Conservation (phyloP, 2,329 filamentous ascomycete species). For the Phialocephala subalpina region DNA sequence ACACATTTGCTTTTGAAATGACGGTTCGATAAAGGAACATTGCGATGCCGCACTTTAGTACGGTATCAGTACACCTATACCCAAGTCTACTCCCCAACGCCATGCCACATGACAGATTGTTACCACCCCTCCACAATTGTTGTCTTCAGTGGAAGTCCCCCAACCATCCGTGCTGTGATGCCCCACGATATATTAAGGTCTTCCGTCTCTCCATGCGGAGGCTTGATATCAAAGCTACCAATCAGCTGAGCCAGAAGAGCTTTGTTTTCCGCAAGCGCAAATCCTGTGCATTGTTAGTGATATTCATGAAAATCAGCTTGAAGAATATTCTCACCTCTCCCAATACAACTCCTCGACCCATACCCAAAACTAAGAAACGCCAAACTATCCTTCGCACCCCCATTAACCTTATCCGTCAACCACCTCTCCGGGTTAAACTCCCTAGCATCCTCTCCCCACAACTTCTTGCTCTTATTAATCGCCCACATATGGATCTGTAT, state of each 20-base stretch:
- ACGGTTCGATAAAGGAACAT: no score
- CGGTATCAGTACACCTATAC: no score
- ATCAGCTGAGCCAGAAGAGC: slow-evolving; percentile 79
- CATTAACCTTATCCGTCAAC: slow-evolving; percentile 63
- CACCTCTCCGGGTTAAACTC: slow-evolving; percentile 82
- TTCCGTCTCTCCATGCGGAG: slow-evolving; percentile 55
- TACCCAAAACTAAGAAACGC: slow-evolving; percentile 83
- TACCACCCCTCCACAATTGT: slow-evolving; percentile 71
- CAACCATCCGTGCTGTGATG: slow-evolving; percentile 72
- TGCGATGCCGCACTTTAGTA: no score
- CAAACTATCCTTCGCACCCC: slow-evolving; percentile 78
- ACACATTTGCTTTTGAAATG: no score
- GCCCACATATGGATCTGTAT: slow-evolving; percentile 68
- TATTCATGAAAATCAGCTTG: background rate
- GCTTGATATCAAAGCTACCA: slow-evolving; percentile 72
- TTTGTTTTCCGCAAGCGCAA: slow-evolving; percentile 84
- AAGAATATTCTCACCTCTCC: slow-evolving; percentile 54
- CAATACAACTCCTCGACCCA: slow-evolving; percentile 84
- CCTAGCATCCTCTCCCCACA: slow-evolving; percentile 80
- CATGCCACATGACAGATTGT: background rate
- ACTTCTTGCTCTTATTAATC: slow-evolving; percentile 43
- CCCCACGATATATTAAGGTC: slow-evolving; percentile 71
- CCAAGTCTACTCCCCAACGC: background rate
- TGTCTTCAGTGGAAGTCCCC: slow-evolving; percentile 72
- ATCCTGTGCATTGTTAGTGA: slow-evolving; percentile 51